These are phyloP conservation scores for Rhododendron ovatum DNA, from an alignment of 148 eudicot species.

Conservation along the genomic window DNA sequence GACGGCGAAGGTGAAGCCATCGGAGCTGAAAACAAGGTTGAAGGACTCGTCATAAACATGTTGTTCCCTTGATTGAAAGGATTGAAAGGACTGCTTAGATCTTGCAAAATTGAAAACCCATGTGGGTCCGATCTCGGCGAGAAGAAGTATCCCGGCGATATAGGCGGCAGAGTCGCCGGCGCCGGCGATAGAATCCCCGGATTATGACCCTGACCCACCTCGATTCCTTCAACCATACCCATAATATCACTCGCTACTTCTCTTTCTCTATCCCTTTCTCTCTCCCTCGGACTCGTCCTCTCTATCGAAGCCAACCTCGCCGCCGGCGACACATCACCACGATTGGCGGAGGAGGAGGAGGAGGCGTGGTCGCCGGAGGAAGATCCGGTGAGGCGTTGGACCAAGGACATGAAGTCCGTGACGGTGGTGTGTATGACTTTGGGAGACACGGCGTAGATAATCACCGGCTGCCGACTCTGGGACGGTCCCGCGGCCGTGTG, in stretches of 20 bases:
- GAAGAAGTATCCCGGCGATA: constrained; percentile 46
- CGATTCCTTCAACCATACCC: constrained; percentile 25
- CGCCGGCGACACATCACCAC: constrained; percentile 57
- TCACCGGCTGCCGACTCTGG: constrained; percentile 44
- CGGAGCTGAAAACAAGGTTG: constrained; percentile 30
- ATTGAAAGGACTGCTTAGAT: constrained; percentile 39
- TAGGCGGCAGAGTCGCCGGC: constrained; percentile 51
- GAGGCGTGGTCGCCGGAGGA: background rate
- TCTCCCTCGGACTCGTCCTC: constrained; percentile 42
- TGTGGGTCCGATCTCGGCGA: constrained; percentile 22
- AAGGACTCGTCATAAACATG: constrained; percentile 52
- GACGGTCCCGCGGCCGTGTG: background rate
- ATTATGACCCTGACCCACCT: constrained; percentile 34
- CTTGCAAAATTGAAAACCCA: constrained; percentile 28
- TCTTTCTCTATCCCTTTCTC: constrained; percentile 26
- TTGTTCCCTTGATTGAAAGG: constrained; percentile 15
- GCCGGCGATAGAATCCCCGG: constrained; percentile 73
- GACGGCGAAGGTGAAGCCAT: constrained; percentile 50
- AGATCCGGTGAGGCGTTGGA: constrained; percentile 69
- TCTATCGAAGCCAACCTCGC: constrained; percentile 62
- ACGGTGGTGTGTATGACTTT: constrained; percentile 57
- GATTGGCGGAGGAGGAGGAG: background rate
- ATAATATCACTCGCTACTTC: constrained; percentile 8
- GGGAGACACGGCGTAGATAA: constrained; percentile 75
- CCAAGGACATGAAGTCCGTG: constrained; percentile 55